Evolutionary conservation across 352 stramenopile species (phyloP).

Genomic region (Peronospora belbahrii): DNA sequence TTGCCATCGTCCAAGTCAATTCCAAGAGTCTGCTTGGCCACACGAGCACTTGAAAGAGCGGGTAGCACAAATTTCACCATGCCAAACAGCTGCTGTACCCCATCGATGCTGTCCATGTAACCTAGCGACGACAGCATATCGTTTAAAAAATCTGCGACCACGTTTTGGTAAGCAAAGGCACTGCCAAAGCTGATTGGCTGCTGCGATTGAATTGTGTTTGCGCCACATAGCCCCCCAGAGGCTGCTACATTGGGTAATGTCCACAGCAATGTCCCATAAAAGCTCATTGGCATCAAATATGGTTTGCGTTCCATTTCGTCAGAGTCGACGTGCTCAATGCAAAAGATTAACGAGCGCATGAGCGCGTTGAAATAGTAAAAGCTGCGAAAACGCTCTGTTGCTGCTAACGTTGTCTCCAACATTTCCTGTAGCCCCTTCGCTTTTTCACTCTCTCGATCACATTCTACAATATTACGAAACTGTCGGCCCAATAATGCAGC

Average conservation of each 20-base stretch:
- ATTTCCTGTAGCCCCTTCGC: constrained; percentile 24
- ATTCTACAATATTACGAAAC: constrained; percentile 16
- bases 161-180: constrained; percentile 37
- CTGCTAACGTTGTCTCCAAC: constrained; percentile 35
- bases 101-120: constrained; percentile 44
- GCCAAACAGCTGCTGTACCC: constrained; percentile 38
- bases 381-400: constrained; percentile 34
- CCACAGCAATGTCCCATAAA: constrained; percentile 27
- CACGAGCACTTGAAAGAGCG: constrained; percentile 30
- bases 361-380: constrained; percentile 53
- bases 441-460: constrained; percentile 10
- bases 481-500: constrained; percentile 42
- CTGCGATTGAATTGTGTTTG: not conserved
- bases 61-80: constrained; percentile 62
- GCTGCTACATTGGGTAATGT: constrained; percentile 19
- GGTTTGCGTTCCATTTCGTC: constrained; percentile 9
- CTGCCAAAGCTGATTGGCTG: constrained; percentile 1
- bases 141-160: constrained; percentile 50
- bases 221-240: constrained; percentile 5
- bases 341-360: constrained; percentile 36
- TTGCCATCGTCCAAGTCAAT: constrained; percentile 17
- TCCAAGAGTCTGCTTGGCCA: constrained; percentile 31
- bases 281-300: constrained; percentile 23
- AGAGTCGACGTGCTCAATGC: constrained; percentile 15
- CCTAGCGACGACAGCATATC: constrained; percentile 44